Percentiles rank a stretch among this genome's conserved stretches.
Evolutionary conservation across 106 monocot genomes (phyloP).

Genomic region (Dactylorhiza incarnata): DNA sequence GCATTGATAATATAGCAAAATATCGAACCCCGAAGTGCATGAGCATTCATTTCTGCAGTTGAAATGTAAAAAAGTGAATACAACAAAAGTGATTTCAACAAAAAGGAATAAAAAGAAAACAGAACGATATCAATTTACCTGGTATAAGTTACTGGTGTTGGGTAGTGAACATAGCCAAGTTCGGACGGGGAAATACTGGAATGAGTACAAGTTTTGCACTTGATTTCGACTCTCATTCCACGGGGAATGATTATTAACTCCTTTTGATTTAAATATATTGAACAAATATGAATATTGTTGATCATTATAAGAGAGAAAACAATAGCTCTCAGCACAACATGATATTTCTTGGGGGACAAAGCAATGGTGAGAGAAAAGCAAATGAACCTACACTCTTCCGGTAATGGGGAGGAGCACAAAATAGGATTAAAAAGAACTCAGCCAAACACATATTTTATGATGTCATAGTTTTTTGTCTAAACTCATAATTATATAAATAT

Average conservation of each 20-base stretch:
- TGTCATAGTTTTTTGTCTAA: too few relatives aligned
- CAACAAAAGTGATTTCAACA: too few relatives aligned
- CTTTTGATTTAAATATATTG: constrained; percentile 22
- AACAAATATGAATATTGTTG: constrained; percentile 8
- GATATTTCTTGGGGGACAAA: constrained; percentile 13
- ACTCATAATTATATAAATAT: too few relatives aligned
- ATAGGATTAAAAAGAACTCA: too few relatives aligned
- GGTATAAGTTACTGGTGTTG: constrained; percentile 23
- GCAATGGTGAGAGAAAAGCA: constrained; percentile 29
- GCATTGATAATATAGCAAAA: too few relatives aligned
- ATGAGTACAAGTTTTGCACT: constrained; percentile 9
- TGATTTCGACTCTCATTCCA: constrained; percentile 11
- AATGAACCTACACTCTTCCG: too few relatives aligned
- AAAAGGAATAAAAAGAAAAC: too few relatives aligned
- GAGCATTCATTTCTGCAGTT: too few relatives aligned
- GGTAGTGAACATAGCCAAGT: constrained; percentile 33
- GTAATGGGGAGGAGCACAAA: too few relatives aligned
- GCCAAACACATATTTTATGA: too few relatives aligned
- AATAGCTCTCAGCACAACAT: constrained; percentile 5
- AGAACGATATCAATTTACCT: constrained; percentile 27
- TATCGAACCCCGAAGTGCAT: too few relatives aligned
- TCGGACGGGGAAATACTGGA: constrained; percentile 12
- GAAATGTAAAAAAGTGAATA: too few relatives aligned
- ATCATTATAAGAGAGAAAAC: constrained; percentile 12
- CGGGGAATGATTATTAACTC: constrained; percentile 6